Evolutionary conservation across 2,329 filamentous ascomycete genomes (phyloP).

Genomic region (Botrytis tulipae): DNA sequence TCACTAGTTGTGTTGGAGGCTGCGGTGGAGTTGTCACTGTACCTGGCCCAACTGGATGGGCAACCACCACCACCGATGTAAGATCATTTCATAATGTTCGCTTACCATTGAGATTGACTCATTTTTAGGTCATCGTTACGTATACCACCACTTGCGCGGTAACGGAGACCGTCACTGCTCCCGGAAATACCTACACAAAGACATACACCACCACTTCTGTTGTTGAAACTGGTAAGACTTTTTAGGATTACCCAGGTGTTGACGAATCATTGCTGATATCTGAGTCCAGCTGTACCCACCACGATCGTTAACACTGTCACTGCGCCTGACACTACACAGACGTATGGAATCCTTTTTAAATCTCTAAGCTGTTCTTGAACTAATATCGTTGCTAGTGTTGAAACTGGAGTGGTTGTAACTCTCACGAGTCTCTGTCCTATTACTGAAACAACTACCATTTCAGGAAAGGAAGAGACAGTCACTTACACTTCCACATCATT

Average conservation of each 20-base stretch:
- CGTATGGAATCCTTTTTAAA: neutral
- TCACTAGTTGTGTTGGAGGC: constrained; percentile 19
- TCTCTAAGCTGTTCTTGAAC: neutral
- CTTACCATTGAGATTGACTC: neutral
- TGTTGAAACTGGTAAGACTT: constrained; percentile 33
- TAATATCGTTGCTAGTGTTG: constrained; percentile 6
- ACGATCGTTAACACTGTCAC: constrained; percentile 21
- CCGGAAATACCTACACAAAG: constrained; percentile 42
- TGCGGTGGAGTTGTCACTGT: constrained; percentile 19
- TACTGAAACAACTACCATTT: constrained; percentile 22
- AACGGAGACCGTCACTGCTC: neutral
- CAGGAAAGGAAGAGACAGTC: neutral
- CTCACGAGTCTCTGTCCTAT: constrained; percentile 39
- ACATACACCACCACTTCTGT: constrained; percentile 47
- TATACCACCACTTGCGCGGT: constrained; percentile 20
- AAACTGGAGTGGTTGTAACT: constrained; percentile 7
- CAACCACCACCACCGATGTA: constrained; percentile 21
- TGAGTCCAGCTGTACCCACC: constrained; percentile 24
- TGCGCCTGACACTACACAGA: neutral
- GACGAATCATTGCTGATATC: neutral
- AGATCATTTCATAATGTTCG: neutral
- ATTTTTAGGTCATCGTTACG: constrained; percentile 17
- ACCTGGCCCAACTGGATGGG: constrained; percentile 18
- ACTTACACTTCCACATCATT: constrained; percentile 12
- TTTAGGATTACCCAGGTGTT: neutral